Percentiles rank a stretch among this genome's conserved stretches.
Evolutionary conservation across 257 asterid species (phyloP).

Genomic region (Sherardia arvensis): DNA sequence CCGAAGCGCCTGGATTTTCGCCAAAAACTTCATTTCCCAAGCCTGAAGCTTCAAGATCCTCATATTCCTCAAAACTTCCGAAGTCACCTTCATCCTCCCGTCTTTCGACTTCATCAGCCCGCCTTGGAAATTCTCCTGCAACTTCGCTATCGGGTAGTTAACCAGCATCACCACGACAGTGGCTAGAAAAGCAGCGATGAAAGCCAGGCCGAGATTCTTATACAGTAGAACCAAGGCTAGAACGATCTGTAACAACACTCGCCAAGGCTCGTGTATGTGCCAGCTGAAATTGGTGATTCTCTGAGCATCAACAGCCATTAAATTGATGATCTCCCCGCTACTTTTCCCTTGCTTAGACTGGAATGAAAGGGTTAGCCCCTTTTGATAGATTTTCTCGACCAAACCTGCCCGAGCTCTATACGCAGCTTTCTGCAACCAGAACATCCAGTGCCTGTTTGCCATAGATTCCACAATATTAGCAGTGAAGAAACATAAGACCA

Average conservation of each 20-base stretch:
- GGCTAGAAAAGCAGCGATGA: constrained; percentile 45
- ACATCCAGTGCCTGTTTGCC: constrained; percentile 60
- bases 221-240: constrained; percentile 57
- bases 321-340: constrained; percentile 69
- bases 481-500: constrained; percentile 42
- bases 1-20: constrained; percentile 46
- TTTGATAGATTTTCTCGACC: constrained; percentile 61
- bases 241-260: constrained; percentile 47
- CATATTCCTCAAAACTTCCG: constrained; percentile 86
- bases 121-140: constrained; percentile 24
- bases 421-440: constrained; percentile 64
- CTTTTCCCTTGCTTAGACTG: constrained; percentile 66
- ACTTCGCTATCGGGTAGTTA: constrained; percentile 54
- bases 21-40: constrained; percentile 78
- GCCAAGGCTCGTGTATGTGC: constrained; percentile 85
- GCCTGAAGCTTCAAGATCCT: constrained; percentile 86
- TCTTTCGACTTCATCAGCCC: constrained; percentile 69
- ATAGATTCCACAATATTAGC: constrained; percentile 67
- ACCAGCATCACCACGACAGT: constrained; percentile 57
- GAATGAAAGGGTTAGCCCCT: constrained; percentile 60
- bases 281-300: constrained; percentile 65
- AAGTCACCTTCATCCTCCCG: constrained; percentile 72
- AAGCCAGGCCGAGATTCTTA: constrained; percentile 65
- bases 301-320: constrained; percentile 80
- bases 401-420: constrained; percentile 68